Evolutionary conservation across 345 rosid species (phyloP).

Genomic region (Brassica rapa): DNA sequence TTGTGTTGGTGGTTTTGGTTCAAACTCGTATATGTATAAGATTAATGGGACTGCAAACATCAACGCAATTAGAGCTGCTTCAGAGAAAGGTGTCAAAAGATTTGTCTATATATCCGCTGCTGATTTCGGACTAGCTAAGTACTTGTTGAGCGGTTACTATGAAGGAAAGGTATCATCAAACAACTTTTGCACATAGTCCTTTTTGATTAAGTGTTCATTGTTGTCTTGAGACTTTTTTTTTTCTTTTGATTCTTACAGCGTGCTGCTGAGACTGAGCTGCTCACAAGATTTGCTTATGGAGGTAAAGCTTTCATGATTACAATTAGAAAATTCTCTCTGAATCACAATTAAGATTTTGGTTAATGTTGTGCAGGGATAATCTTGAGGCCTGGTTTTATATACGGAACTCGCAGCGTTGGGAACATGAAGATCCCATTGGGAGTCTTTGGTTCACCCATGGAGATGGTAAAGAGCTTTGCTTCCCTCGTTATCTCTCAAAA

Average conservation of each 20-base stretch:
- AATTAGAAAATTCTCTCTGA: not conserved
- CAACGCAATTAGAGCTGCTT: constrained; percentile 89
- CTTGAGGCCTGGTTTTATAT: constrained; percentile 92
- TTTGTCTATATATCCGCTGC: constrained; percentile 95
- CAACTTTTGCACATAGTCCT: not conserved
- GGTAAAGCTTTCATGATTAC: constrained; percentile 49
- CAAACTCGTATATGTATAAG: constrained; percentile 91
- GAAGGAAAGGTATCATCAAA: constrained; percentile 70
- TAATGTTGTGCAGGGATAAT: constrained; percentile 64
- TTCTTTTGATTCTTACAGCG: constrained; percentile 52
- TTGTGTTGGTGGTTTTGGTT: constrained; percentile 96
- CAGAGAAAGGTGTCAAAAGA: constrained; percentile 87
- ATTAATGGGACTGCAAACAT: constrained; percentile 95
- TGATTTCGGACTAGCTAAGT: constrained; percentile 79
- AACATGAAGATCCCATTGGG: constrained; percentile 80
- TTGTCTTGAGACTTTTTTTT: constrained; percentile 6
- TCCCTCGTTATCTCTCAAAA: not conserved
- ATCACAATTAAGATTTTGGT: not conserved
- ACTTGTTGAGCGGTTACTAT: constrained; percentile 77
- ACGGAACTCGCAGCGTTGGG: constrained; percentile 88
- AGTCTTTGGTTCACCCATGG: constrained; percentile 84
- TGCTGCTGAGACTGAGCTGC: constrained; percentile 93
- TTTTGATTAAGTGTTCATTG: not conserved
- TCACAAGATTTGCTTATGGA: constrained; percentile 86
- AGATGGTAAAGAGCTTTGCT: constrained; percentile 59